Evolutionary conservation across 2,329 filamentous ascomycete genomes (phyloP), one percentile per base, ranked within the genome.

Genomic region (Aspergillus bombycis): DNA sequence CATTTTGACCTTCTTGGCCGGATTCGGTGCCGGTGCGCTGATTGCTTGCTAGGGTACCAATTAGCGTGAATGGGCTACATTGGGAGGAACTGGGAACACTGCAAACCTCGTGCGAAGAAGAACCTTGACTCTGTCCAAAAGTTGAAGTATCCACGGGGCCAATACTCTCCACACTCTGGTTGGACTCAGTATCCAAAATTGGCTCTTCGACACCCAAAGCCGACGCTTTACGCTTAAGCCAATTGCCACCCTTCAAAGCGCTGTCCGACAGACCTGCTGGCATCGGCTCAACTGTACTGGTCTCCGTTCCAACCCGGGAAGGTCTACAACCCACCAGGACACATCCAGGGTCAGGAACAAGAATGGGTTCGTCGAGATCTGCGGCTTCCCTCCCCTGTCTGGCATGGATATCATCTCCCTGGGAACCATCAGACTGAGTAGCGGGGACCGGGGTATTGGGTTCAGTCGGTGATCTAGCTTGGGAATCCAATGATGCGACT

Each of bases 1-100:
- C 53, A 62, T 10, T 55, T 60, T 55, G 16, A 30, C 43, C 48
- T 55, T 32, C 62, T 43, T 30, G 52, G n/a, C 16, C 11, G 16
- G 58, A 16, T 45, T 66, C 60, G 6, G 16, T 19, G 28, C 48
- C 5, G 19, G 12, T 52, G 48, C 11, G 19, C 19, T 21, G 48
- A 7, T 11, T 2, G 16, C 2, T 21, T 12, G 21, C 48, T 32
- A 52, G 19, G 48, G 12, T 21, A 32, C 21, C 2, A 11, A 19
- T 50, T n/a, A 52, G 19, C 16, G 8, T 26, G 7, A 48, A 48
- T 12, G 19, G 5, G 2, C 48, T n/a, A 11, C 19, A 34, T 12
- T 10, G n/a, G 19, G 6, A n/a, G 7, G 23, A 52, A 16, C 4
- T 10, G 12, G n/a, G 28, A 10, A 50, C 19, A 19, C 28, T n/a